A percentile compares a stretch with the other conserved stretches of the same genome.
Conservation (phyloP, 805 yeast genomes). For the fission yeast (Schizosaccharomyces pombe) region DNA sequence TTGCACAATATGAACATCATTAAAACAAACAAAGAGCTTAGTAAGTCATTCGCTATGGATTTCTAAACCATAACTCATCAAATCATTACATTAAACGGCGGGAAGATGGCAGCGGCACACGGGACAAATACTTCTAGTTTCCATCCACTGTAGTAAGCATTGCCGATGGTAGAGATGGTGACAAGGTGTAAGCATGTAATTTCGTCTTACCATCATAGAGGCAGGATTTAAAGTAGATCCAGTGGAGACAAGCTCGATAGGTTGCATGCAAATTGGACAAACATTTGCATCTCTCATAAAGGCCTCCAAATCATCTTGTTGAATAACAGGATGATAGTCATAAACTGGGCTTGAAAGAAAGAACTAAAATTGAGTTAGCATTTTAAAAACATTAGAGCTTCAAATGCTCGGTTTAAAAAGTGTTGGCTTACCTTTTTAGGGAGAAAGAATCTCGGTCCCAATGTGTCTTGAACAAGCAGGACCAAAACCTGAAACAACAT, state of each 20-base stretch:
- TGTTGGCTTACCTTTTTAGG: slow-evolving; percentile 21
- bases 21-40: too few relatives aligned
- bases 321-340: slow-evolving; percentile 49
- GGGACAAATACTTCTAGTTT: slow-evolving; percentile 77
- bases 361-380: slow-evolving; percentile 17
- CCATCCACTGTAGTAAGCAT: slow-evolving; percentile 88
- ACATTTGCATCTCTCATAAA: slow-evolving; percentile 17
- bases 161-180: slow-evolving; percentile 68
- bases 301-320: slow-evolving; percentile 31
- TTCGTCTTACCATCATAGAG: slow-evolving; percentile 15
- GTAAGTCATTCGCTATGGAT: too few relatives aligned
- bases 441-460: slow-evolving; percentile 68
- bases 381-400: neutral
- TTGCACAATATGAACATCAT: too few relatives aligned
- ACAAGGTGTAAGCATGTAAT: slow-evolving; percentile 46
- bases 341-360: slow-evolving; percentile 45
- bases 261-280: slow-evolving; percentile 79
- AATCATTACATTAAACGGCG: slow-evolving; percentile 27
- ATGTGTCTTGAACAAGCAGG: slow-evolving; percentile 35
- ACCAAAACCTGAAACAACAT: slow-evolving; percentile 32
- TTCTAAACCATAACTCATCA: too few relatives aligned
- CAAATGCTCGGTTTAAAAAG: neutral
- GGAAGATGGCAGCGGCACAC: slow-evolving; percentile 73
- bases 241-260: slow-evolving; percentile 27
- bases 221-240: slow-evolving; percentile 13